These are phyloP conservation scores for Vachellia pachyceras DNA, from an alignment of 306 rosid genomes.

Conservation along the genomic window DNA sequence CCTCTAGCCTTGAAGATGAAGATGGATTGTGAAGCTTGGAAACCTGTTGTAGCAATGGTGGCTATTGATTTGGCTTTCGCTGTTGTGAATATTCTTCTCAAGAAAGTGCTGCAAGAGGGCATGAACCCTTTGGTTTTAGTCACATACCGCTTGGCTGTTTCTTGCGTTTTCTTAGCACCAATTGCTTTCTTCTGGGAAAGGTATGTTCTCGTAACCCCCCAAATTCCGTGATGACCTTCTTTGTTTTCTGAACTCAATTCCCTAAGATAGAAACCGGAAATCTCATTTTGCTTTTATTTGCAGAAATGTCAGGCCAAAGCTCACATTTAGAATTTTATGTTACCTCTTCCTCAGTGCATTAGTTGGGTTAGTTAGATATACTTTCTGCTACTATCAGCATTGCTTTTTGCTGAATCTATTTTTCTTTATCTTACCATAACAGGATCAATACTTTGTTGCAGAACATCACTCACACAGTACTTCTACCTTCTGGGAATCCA, in stretches of 20 bases:
- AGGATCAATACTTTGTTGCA: conserved; percentile 11
- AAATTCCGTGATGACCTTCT: neutral
- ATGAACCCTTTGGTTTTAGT: conserved; percentile 89
- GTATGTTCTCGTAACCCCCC: conserved; percentile 40
- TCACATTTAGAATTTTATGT: conserved; percentile 67
- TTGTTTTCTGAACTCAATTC: neutral
- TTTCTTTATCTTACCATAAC: neutral
- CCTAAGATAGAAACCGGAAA: neutral
- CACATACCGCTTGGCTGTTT: conserved; percentile 72
- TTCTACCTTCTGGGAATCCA: conserved; percentile 85
- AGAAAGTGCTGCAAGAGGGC: conserved; percentile 82
- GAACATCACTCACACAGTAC: conserved; percentile 86
- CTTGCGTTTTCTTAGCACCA: conserved; percentile 80
- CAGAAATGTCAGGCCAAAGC: conserved; percentile 69
- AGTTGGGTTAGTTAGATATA: conserved; percentile 68
- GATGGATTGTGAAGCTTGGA: conserved; percentile 69
- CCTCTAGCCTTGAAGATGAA: conserved; percentile 43
- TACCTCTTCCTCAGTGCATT: conserved; percentile 86
- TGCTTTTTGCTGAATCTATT: conserved; percentile 1
- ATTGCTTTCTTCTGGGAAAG: conserved; percentile 76
- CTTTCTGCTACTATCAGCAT: neutral
- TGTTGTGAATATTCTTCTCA: conserved; percentile 76
- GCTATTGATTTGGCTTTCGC: conserved; percentile 74
- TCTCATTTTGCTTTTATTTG: conserved; percentile 30
- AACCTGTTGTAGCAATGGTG: conserved; percentile 77